A percentile compares a stretch with the other conserved stretches of the same genome.
Conservation (phyloP, 1,139 yeast genomes). For the Dujonia santamariae region DNA sequence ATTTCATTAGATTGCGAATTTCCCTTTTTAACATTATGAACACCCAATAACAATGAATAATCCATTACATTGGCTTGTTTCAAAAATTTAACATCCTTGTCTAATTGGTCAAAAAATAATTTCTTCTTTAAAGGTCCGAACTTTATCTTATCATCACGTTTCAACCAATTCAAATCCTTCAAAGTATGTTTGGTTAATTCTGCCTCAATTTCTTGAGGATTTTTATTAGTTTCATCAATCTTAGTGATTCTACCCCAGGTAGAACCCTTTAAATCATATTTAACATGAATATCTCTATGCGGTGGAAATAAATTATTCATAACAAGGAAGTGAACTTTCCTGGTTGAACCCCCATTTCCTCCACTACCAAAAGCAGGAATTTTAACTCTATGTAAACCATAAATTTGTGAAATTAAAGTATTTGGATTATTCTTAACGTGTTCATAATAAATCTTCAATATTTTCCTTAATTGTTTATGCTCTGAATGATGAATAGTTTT, state of each 20-base stretch:
- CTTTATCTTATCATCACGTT: constrained; percentile 55
- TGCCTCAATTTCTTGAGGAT: background rate
- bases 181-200: constrained; percentile 44
- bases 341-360: constrained; percentile 45
- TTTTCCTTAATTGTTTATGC: constrained; percentile 75
- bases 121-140: constrained; percentile 70
- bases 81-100: constrained; percentile 69
- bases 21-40: constrained; percentile 70
- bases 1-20: constrained; percentile 32
- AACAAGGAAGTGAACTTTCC: constrained; percentile 89
- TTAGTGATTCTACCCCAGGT: constrained; percentile 75
- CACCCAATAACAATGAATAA: constrained; percentile 83
- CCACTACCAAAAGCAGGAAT: constrained; percentile 54
- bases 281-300: constrained; percentile 78
- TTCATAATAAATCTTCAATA: constrained; percentile 71
- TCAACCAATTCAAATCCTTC: constrained; percentile 89
- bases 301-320: constrained; percentile 98
- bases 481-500: constrained; percentile 95
- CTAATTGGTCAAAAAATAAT: constrained; percentile 65
- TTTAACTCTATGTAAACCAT: constrained; percentile 91
- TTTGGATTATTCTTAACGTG: constrained; percentile 86
- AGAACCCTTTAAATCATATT: constrained; percentile 92
- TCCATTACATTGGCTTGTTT: constrained; percentile 88
- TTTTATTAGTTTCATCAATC: constrained; percentile 17
- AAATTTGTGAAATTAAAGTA: constrained; percentile 87